Conservation (phyloP, 2,329 filamentous ascomycete genomes). For the Exophiala bonariae region DNA sequence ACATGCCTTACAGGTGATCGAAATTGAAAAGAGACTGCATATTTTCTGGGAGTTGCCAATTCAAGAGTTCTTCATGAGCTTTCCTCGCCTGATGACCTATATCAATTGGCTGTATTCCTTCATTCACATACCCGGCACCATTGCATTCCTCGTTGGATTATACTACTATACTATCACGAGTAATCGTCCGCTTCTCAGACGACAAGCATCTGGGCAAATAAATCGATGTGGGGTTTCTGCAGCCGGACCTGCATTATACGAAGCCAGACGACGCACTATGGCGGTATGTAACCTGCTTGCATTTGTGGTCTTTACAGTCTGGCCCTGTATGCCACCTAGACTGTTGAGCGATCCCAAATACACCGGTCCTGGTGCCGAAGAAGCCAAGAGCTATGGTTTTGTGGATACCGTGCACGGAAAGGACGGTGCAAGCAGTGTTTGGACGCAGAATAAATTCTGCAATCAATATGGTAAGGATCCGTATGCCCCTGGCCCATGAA, state of each 20-base stretch:
- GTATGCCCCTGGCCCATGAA: background rate
- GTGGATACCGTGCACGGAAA: constrained; percentile 60
- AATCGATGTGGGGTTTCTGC: constrained; percentile 39
- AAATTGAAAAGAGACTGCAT: constrained; percentile 63
- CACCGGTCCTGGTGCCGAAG: constrained; percentile 54
- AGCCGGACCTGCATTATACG: constrained; percentile 54
- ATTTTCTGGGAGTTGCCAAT: constrained; percentile 66
- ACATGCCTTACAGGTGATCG: constrained; percentile 68
- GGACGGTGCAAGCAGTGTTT: constrained; percentile 65
- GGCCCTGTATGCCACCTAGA: constrained; percentile 63
- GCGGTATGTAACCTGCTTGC: constrained; percentile 60
- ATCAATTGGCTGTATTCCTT: constrained; percentile 74
- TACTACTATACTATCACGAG: constrained; percentile 70
- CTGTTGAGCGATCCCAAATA: constrained; percentile 56
- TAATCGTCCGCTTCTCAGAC: constrained; percentile 47
- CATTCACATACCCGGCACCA: constrained; percentile 76
- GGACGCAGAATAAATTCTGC: constrained; percentile 72
- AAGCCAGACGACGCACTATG: constrained; percentile 57
- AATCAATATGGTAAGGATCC: constrained; percentile 66
- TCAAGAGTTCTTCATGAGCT: constrained; percentile 58
- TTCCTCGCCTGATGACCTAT: constrained; percentile 62
- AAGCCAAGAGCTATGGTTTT: constrained; percentile 62
- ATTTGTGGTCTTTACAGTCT: constrained; percentile 59
- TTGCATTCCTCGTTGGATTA: constrained; percentile 66
- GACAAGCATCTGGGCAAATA: constrained; percentile 38